Conservation (phyloP, 441 rosid species). For the Pelargonium fulgidum region DNA sequence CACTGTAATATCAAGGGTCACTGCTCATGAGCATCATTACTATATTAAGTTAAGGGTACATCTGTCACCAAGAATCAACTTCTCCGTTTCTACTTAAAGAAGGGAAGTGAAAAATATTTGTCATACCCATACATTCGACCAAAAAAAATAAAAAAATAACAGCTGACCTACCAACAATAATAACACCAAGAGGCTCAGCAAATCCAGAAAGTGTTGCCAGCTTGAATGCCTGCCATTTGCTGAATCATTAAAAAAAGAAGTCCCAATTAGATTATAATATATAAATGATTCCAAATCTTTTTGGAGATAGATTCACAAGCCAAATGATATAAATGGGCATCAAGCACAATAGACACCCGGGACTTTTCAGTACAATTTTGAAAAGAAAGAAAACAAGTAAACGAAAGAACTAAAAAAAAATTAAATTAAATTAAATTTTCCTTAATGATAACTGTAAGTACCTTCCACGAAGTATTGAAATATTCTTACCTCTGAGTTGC, state of each 20-base stretch:
- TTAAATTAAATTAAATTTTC: neutral
- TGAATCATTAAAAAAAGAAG: slow-evolving; percentile 31
- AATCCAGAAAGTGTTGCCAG: slow-evolving; percentile 90
- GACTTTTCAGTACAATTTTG: neutral
- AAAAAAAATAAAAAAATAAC: neutral
- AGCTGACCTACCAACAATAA: slow-evolving; percentile 65
- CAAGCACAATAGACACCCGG: neutral
- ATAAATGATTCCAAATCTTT: slow-evolving; percentile 4
- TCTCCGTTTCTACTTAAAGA: neutral
- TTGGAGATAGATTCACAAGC: neutral
- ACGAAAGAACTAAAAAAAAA: neutral
- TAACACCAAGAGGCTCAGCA: slow-evolving; percentile 94
- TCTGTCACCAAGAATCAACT: neutral
- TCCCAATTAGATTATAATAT: slow-evolving; percentile 17
- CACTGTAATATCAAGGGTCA: neutral
- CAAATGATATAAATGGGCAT: neutral
- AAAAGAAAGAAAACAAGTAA: neutral
- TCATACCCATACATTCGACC: neutral
- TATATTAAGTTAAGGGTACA: neutral
- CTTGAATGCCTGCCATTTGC: slow-evolving; percentile 99
- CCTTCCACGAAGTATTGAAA: slow-evolving; percentile 11
- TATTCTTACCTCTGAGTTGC: slow-evolving; percentile 82
- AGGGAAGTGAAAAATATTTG: neutral
- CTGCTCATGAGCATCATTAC: neutral
- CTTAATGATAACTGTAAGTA: neutral